Evolutionary conservation across 1,139 yeast genomes (phyloP).

Genomic region (Blastobotrys proliferans): DNA sequence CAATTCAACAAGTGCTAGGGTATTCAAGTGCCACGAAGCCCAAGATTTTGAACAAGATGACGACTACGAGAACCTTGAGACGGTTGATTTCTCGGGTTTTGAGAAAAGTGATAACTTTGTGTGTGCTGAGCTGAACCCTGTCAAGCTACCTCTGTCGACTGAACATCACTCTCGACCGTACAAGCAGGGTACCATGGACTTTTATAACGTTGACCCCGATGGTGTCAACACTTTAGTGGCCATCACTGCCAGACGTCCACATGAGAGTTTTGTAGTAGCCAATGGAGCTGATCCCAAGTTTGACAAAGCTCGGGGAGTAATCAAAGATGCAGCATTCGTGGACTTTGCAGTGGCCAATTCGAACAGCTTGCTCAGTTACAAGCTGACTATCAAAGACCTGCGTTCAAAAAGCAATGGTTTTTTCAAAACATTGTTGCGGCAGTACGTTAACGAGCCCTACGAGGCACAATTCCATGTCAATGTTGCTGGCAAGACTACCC

Average conservation of each 20-base stretch:
- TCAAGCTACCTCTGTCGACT: neutral
- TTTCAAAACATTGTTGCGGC: conserved; percentile 62
- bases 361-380: conserved; percentile 22
- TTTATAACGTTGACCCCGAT: neutral
- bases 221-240: neutral
- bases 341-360: too few relatives aligned
- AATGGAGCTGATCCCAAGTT: too few relatives aligned
- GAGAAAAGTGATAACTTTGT: neutral
- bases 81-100: neutral
- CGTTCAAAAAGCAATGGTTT: too few relatives aligned
- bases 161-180: neutral
- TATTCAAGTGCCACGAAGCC: neutral
- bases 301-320: too few relatives aligned
- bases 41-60: neutral
- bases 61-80: neutral
- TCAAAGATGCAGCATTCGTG: too few relatives aligned
- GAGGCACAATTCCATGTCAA: conserved; percentile 78
- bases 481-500: conserved; percentile 31
- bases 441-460: conserved; percentile 54
- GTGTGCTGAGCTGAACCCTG: neutral
- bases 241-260: neutral
- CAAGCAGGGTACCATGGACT: conserved; percentile 1
- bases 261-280: neutral
- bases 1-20: neutral
- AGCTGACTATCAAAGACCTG: conserved; percentile 10